These are phyloP conservation scores for Mucor sp. DNA, from an alignment of 371 early-diverging fungal genomes.

Conservation along the genomic window DNA sequence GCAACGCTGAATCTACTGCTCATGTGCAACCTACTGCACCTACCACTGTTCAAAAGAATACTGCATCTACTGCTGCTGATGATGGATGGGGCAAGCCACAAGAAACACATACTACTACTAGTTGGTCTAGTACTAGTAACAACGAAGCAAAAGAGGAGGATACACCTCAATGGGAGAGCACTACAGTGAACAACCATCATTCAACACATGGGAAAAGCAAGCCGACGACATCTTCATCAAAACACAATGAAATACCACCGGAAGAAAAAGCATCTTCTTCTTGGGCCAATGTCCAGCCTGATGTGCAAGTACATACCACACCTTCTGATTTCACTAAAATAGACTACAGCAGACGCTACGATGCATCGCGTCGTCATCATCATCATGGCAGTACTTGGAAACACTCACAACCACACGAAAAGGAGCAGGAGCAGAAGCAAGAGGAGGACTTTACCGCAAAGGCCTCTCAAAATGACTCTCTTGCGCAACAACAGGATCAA, in stretches of 20 bases:
- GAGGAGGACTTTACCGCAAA: no score
- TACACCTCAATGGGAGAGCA: neutral
- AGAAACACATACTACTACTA: neutral
- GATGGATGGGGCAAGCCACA: neutral
- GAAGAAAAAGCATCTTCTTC: constrained; percentile 14
- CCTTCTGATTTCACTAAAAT: neutral
- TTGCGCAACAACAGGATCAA: neutral
- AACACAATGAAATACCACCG: neutral
- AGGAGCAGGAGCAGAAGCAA: no score
- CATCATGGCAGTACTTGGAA: no score
- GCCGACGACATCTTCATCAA: no score
- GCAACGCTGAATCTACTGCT: neutral
- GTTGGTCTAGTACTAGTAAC: no score
- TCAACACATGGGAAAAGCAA: neutral
- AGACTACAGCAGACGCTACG: neutral
- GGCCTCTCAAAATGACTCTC: no score
- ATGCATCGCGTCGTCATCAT: neutral
- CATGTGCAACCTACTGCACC: neutral
- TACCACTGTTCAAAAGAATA: neutral
- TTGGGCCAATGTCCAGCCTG: constrained; percentile 1
- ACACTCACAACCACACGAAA: no score
- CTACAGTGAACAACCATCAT: neutral
- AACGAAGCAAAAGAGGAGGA: neutral
- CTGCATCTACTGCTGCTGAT: no score
- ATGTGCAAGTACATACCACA: neutral